Base-by-base conservation (phyloP, 2,329 filamentous ascomycete genomes). In the Penicillium sp. region DNA sequence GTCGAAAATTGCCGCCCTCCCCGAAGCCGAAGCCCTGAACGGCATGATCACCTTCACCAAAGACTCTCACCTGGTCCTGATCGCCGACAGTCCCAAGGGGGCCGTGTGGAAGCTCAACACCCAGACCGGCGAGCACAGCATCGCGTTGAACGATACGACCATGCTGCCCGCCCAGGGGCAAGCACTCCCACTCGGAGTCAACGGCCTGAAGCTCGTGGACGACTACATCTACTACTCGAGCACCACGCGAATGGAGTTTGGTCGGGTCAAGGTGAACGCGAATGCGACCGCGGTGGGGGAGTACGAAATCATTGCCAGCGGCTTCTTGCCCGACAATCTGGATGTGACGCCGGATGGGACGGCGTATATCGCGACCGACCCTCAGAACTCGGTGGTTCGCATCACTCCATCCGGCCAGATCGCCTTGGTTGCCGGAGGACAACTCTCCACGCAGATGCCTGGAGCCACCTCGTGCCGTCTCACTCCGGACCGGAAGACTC, bases 161-260 rank as follows among this genome's bases (percentile, higher is more conserved):
- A 53, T 57, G 48, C 27, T 37, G 7, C 53, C 54, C 1, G 51
- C 52, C 1, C 20, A 53, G 19, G 50, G 48, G 1, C 35, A 45
- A 11, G 42, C 39, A n/a, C 46, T 55, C 6, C 52, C 52, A 2
- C 17, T 57, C 13, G 54, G 53, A 7, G 33, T 57, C 19, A 56
- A 56, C 15, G 44, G 49, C 8, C 9, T 56, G 16, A 42, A 46
- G 4, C 25, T 51, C 3, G 21, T 47, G 1, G 39, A 46, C 18
- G 41, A 41, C 4, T 54, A 56, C 14, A 21, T 57, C 13, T 53
- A 57, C 47, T 57, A 56, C 21, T 50, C 51, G 6, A 53, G 53
- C 16, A 56, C 47, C 2, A 54, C 54, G 3, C 43, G 43, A 0
- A 50, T 54, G 47, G 26, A 54, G 14, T 57, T 50, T 26, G 43